phyloP scores from a whole-genome alignment of 345 rosid genomes.

The Combretum micranthum region DNA sequence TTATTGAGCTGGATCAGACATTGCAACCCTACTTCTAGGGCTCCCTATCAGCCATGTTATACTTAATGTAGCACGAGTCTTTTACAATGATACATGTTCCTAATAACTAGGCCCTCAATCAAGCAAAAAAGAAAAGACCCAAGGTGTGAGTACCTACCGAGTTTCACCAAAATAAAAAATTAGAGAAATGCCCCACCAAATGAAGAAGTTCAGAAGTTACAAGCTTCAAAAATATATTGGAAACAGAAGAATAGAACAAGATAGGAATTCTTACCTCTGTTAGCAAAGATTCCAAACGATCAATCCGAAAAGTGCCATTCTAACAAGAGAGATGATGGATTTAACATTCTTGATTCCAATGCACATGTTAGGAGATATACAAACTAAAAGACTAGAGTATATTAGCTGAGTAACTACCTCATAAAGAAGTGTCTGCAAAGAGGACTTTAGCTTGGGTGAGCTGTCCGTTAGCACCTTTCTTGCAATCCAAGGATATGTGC shows the following conservation, averaged over 20 bases:
- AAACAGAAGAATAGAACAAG: conserved; percentile 1
- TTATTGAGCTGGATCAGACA: too few species aligned
- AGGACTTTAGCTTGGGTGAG: conserved; percentile 75
- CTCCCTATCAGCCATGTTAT: too few species aligned
- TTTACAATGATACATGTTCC: too few species aligned
- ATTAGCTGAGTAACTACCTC: conserved; percentile 37
- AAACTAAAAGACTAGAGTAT: background rate
- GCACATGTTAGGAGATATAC: background rate
- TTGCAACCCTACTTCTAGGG: too few species aligned
- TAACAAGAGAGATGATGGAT: conserved; percentile 19
- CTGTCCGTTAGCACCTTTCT: conserved; percentile 77
- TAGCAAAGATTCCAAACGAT: conserved; percentile 83
- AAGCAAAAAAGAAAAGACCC: too few species aligned
- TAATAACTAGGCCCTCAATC: too few species aligned
- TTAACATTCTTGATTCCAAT: background rate
- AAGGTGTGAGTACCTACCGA: too few species aligned
- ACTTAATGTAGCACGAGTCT: too few species aligned
- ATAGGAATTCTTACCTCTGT: conserved; percentile 54
- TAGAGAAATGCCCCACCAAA: background rate
- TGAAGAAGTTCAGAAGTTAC: background rate
- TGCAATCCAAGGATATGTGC: conserved; percentile 99
- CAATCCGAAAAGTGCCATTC: conserved; percentile 89
- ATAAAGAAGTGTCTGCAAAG: conserved; percentile 71
- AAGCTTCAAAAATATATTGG: background rate
- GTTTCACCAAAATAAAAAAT: too few species aligned